These are phyloP conservation scores for Boletus insuetus DNA, from an alignment of 768 basidiomycete genomes.

Conservation along the genomic window DNA sequence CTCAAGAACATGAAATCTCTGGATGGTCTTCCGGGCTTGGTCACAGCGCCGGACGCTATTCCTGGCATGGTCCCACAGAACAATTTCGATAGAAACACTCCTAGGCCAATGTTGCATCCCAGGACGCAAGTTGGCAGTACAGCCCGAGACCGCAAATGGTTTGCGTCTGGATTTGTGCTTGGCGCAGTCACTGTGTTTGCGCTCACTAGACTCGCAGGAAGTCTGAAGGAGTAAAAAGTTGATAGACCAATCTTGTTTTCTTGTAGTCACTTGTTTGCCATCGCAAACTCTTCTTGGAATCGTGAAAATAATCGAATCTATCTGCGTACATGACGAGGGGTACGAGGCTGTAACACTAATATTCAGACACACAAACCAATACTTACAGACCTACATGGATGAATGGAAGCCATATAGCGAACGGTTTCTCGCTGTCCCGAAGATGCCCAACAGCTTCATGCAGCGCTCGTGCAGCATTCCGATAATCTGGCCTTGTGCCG, in stretches of 20 bases:
- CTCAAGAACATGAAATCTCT: slow-evolving; percentile 48
- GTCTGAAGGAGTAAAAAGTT: neutral
- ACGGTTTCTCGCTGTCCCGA: too few species aligned
- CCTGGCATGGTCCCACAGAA: slow-evolving; percentile 5
- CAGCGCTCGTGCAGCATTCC: too few species aligned
- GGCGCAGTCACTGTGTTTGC: slow-evolving; percentile 12
- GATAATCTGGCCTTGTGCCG: too few species aligned
- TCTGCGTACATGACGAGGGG: too few species aligned
- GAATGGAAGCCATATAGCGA: too few species aligned
- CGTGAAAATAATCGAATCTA: too few species aligned
- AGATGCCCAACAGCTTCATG: too few species aligned
- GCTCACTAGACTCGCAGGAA: neutral
- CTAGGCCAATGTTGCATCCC: slow-evolving; percentile 14
- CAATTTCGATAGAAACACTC: slow-evolving; percentile 16
- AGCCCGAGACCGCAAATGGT: slow-evolving; percentile 3
- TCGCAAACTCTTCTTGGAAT: too few species aligned
- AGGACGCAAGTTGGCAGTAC: neutral
- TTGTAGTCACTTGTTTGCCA: too few species aligned
- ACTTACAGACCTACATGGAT: too few species aligned
- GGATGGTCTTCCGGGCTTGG: slow-evolving; percentile 57
- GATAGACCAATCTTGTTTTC: neutral
- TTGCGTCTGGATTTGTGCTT: slow-evolving; percentile 19
- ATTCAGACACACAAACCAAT: too few species aligned
- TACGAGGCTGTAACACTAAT: too few species aligned
- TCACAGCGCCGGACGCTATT: slow-evolving; percentile 22